phyloP scores from a whole-genome alignment of 768 basidiomycete species.

The Gyrodon lividus region DNA sequence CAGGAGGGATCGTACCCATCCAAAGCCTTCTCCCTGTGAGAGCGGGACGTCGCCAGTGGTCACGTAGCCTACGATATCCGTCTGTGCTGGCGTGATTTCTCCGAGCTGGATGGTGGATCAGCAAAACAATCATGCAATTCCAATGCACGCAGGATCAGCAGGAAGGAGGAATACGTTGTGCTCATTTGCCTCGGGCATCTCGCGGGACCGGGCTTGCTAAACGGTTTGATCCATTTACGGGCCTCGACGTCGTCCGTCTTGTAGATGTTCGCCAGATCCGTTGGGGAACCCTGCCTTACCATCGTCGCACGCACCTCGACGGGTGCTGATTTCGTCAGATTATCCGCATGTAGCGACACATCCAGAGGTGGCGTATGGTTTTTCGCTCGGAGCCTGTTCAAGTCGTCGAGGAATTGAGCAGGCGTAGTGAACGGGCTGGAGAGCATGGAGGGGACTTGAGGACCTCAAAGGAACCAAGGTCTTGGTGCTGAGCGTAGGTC shows the following conservation, averaged over 20 bases:
- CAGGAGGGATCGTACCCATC: constrained; percentile 69
- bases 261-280: constrained; percentile 76
- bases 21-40: constrained; percentile 72
- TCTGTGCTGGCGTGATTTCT: constrained; percentile 39
- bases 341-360: constrained; percentile 33
- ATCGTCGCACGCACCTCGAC: constrained; percentile 65
- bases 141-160: neutral
- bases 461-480: constrained; percentile 74
- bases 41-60: constrained; percentile 86
- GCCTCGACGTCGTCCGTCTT: constrained; percentile 54
- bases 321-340: constrained; percentile 59
- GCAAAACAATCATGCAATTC: neutral
- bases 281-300: constrained; percentile 66
- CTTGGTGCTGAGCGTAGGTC: constrained; percentile 13
- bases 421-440: constrained; percentile 41
- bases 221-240: constrained; percentile 43
- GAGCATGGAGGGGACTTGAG: constrained; percentile 46
- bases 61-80: constrained; percentile 71
- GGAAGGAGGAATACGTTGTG: constrained; percentile 25
- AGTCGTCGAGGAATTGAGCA: constrained; percentile 45
- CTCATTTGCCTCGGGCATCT: constrained; percentile 20
- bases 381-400: constrained; percentile 62
- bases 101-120: constrained; percentile 40
- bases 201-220: constrained; percentile 21
- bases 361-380: constrained; percentile 45